Conservation (phyloP, 163 green algal species). For the Chlorella variabilis region DNA sequence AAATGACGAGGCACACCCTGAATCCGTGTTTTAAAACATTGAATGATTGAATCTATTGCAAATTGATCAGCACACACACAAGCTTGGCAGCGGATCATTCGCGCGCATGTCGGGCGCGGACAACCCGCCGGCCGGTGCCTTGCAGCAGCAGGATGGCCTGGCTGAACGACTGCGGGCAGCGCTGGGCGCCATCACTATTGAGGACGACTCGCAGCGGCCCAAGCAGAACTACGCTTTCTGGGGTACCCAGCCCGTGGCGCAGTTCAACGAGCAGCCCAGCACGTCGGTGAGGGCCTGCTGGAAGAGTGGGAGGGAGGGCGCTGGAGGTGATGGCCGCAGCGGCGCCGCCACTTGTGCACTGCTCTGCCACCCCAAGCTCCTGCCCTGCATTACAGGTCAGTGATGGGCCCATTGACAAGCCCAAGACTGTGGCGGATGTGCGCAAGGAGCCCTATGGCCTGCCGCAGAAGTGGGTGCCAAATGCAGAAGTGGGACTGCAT, state of each 20-base stretch:
- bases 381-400: constrained; percentile 40
- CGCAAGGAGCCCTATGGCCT: constrained; percentile 86
- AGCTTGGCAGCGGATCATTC: too few species aligned
- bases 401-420: constrained; percentile 90
- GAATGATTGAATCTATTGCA: too few species aligned
- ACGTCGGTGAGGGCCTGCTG: constrained; percentile 20
- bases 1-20: too few species aligned
- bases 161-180: constrained; percentile 36
- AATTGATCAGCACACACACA: too few species aligned
- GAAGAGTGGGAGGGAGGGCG: background rate
- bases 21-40: too few species aligned
- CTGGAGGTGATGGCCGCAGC: background rate
- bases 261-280: constrained; percentile 77
- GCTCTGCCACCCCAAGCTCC: background rate
- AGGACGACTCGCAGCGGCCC: constrained; percentile 6
- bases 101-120: too few species aligned
- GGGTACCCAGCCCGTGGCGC: constrained; percentile 95
- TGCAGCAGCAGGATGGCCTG: background rate
- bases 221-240: constrained; percentile 94
- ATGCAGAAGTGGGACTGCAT: background rate
- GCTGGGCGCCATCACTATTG: constrained; percentile 36
- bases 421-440: constrained; percentile 83
- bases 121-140: too few species aligned
- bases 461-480: constrained; percentile 57
- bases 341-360: background rate